Evolutionary conservation across 345 rosid species (phyloP), one percentile per base, ranked within the genome.

Genomic region (Citrus medica): DNA sequence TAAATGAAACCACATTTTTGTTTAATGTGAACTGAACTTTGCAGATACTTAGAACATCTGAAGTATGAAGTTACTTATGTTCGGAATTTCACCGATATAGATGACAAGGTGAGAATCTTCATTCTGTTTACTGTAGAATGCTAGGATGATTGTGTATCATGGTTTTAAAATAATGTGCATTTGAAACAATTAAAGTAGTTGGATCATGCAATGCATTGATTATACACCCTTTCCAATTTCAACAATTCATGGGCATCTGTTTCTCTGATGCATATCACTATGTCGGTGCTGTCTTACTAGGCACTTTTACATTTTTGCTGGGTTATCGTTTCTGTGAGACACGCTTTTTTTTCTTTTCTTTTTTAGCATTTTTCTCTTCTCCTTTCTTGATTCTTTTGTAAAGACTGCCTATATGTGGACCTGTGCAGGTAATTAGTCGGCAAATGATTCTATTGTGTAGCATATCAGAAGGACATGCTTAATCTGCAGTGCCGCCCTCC

Each of bases 51-150:
- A 2, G 73, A 56, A 3, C 88, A 92, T 79, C 77, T 93, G 83
- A 90, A 90, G 68, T 91, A 91, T 84, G 93, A 93, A 71, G 92
- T 93, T 78, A 90, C 76, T 32, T 92, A 86, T 78, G 93, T 92
- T 5, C 73, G 99, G 63, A 95, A 95, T 82, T 92, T 95, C 79
- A 95, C 99, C 1, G 97, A 95, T 81, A 89, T 95, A 59, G 97
- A 95, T 86, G 99, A 93, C 78, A 96, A 94, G 97, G 97, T 90
- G 33, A 76, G 86, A 51, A 51, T 38, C 63, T 67, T 30, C 69
- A 51, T 28, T 71, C 35, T 7, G 17, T 71, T 38, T 38, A 38
- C 12, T 38, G 65, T 24, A 35, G 48, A 6, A 13, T n/a, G 38
- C 9, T 76, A 10, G 38, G 53, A 56, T 74, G n/a, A 16, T 58